phyloP scores from a whole-genome alignment of 768 basidiomycete species.

The Galerina sulciceps region DNA sequence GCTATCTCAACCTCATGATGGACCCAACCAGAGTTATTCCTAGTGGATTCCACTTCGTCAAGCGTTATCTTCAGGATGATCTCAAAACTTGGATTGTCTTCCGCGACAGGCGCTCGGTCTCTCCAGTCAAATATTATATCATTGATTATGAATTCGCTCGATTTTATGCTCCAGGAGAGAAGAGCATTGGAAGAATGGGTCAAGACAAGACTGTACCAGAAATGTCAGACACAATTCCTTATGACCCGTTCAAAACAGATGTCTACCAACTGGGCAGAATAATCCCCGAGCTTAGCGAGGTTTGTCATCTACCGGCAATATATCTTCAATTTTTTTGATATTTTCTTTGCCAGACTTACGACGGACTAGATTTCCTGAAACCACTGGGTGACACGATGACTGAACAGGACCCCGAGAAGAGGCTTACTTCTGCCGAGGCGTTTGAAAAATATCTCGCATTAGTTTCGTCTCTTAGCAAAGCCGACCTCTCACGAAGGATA shows the following conservation, averaged over 20 bases:
- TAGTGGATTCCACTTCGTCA: slow-evolving; percentile 14
- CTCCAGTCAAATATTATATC: slow-evolving; percentile 29
- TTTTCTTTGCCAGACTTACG: background rate
- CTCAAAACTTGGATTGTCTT: background rate
- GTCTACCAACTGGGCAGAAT: slow-evolving; percentile 29
- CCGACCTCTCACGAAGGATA: slow-evolving; percentile 3
- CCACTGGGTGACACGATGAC: slow-evolving; percentile 6
- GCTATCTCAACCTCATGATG: slow-evolving; percentile 21
- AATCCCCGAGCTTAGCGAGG: slow-evolving; percentile 5
- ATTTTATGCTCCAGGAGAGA: slow-evolving; percentile 1
- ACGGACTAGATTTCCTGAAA: slow-evolving; percentile 9
- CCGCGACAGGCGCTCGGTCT: slow-evolving; percentile 21
- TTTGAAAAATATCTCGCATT: background rate
- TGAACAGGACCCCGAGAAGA: background rate
- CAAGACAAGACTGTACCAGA: slow-evolving; percentile 29
- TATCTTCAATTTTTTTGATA: background rate
- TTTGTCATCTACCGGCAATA: background rate
- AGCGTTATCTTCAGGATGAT: background rate
- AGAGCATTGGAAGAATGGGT: slow-evolving; percentile 15
- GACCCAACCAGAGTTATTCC: slow-evolving; percentile 20
- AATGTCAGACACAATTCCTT: slow-evolving; percentile 21
- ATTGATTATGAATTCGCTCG: slow-evolving; percentile 31
- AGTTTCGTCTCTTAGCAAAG: background rate
- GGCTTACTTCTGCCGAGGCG: slow-evolving; percentile 11
- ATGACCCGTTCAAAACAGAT: slow-evolving; percentile 34